These are phyloP conservation scores for Fusarium lateritium DNA, from an alignment of 2,329 filamentous ascomycete species.

Conservation along the genomic window DNA sequence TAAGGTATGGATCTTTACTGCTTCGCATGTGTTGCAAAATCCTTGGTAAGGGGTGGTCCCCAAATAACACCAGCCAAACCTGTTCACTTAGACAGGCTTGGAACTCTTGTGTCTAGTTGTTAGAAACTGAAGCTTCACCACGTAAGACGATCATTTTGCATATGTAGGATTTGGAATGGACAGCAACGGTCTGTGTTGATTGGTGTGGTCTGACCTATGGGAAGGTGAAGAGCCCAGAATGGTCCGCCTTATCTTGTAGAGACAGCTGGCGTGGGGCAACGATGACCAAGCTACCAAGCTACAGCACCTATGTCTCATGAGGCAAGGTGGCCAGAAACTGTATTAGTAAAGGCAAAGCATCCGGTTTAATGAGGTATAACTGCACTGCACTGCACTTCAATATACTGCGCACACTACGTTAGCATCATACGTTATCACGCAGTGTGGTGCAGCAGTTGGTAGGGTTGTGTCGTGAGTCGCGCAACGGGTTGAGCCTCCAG, in stretches of 20 bases:
- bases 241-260: conserved; percentile 5
- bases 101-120: neutral
- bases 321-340: conserved; percentile 21
- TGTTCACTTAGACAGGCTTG: neutral
- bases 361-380: neutral
- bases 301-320: conserved; percentile 18
- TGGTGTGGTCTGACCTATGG: conserved; percentile 16
- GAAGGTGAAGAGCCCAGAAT: conserved; percentile 1
- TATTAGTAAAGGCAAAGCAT: conserved; percentile 1
- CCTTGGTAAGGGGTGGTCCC: neutral
- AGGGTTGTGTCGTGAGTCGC: conserved; percentile 24
- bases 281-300: conserved; percentile 11
- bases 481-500: conserved; percentile 31
- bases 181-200: neutral
- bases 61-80: neutral
- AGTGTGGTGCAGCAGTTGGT: conserved; percentile 25
- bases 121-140: neutral
- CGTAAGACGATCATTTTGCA: neutral
- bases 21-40: too few species aligned
- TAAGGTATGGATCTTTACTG: neutral
- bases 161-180: conserved; percentile 2
- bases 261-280: conserved; percentile 24
- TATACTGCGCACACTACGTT: neutral
- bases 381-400: neutral
- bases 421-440: conserved; percentile 19